Evolutionary conservation across 2,329 filamentous ascomycete genomes (phyloP).

Genomic region (Exophiala oligosperma): DNA sequence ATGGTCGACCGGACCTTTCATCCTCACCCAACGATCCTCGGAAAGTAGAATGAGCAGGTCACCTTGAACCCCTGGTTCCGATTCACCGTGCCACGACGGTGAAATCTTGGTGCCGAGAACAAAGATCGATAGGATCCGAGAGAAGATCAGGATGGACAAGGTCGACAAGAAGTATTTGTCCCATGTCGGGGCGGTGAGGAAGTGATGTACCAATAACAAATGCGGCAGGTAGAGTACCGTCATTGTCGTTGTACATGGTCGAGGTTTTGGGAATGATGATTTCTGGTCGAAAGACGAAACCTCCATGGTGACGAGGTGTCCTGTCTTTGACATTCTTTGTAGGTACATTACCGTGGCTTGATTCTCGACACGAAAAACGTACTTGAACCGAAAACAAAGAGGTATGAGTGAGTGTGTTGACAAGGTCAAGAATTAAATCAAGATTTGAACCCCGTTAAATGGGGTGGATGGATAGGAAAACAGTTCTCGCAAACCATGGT

Average conservation of each 20-base stretch:
- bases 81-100: slow-evolving; percentile 37
- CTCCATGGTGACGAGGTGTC: slow-evolving; percentile 45
- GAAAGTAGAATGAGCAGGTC: slow-evolving; percentile 57
- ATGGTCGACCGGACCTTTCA: slow-evolving; percentile 57
- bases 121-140: slow-evolving; percentile 58
- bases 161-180: slow-evolving; percentile 50
- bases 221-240: slow-evolving; percentile 1
- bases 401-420: no score
- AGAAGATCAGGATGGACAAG: slow-evolving; percentile 52
- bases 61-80: slow-evolving; percentile 39
- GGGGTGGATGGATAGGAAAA: no score
- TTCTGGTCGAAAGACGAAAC: slow-evolving; percentile 24
- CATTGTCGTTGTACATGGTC: no score
- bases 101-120: slow-evolving; percentile 55
- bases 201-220: not conserved
- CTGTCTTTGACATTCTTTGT: slow-evolving; percentile 57
- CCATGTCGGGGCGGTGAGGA: not conserved
- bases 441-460: no score
- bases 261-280: not conserved
- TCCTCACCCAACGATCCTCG: slow-evolving; percentile 51
- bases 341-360: slow-evolving; percentile 55
- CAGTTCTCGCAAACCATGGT: no score
- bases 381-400: slow-evolving; percentile 13
- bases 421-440: no score
- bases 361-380: slow-evolving; percentile 45